Evolutionary conservation across 2,329 filamentous ascomycete genomes (phyloP).

Genomic region (Colletotrichum horii): DNA sequence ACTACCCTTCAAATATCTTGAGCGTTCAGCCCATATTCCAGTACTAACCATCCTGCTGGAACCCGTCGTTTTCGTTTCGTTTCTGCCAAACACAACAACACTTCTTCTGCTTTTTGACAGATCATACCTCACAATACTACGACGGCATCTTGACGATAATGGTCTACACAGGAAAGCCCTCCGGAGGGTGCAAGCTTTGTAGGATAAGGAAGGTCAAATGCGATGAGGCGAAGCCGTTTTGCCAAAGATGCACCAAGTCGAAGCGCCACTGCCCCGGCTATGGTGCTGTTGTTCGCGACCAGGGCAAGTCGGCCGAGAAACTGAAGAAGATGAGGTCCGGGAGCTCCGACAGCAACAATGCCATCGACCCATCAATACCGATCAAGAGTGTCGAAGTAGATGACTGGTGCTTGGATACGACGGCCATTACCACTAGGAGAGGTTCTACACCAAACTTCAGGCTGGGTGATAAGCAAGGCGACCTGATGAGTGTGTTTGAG

Average conservation of each 20-base stretch:
- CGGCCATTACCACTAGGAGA: not conserved
- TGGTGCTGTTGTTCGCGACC: slow-evolving; percentile 26
- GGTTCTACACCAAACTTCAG: not conserved
- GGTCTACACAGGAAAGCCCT: slow-evolving; percentile 29
- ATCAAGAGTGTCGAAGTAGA: not conserved
- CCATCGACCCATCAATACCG: not conserved
- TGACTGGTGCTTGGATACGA: not conserved
- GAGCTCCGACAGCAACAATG: not conserved
- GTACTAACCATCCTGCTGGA: not conserved
- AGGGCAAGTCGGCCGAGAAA: slow-evolving; percentile 22
- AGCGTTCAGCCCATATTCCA: not conserved
- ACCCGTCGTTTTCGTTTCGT: not conserved
- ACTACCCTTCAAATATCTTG: not conserved
- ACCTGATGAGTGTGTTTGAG: slow-evolving; percentile 2
- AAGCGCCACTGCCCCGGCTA: slow-evolving; percentile 28
- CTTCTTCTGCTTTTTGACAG: not conserved
- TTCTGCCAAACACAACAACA: not conserved
- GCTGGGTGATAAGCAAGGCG: not conserved
- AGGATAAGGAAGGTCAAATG: slow-evolving; percentile 63
- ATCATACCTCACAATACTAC: not conserved
- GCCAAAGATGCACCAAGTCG: slow-evolving; percentile 53
- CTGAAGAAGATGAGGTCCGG: slow-evolving; percentile 2
- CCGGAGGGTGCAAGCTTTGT: slow-evolving; percentile 28
- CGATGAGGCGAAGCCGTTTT: slow-evolving; percentile 58
- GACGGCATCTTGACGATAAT: not conserved